Conservation (phyloP, 2,329 filamentous ascomycete species). For the Colletotrichum cuscutae region DNA sequence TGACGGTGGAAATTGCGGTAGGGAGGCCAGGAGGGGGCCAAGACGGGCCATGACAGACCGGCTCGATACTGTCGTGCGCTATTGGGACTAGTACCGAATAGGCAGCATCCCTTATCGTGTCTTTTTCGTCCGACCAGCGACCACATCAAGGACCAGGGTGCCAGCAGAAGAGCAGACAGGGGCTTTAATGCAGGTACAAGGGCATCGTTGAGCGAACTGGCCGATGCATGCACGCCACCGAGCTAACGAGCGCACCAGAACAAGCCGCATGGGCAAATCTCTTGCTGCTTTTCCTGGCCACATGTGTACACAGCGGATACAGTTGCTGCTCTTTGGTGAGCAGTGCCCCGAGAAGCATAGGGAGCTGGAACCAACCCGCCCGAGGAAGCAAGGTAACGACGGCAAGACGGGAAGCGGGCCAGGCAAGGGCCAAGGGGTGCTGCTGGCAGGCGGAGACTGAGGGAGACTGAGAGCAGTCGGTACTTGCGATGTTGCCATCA, state of each 20-base stretch:
- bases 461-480: not conserved
- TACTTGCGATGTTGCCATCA: constrained; percentile 3
- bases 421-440: not conserved
- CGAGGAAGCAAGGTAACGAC: constrained; percentile 7
- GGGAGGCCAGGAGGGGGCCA: constrained; percentile 16
- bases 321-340: not conserved
- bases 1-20: constrained; percentile 33
- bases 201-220: constrained; percentile 22
- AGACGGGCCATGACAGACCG: constrained; percentile 24
- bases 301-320: not conserved
- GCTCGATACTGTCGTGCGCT: not conserved
- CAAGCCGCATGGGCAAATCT: constrained; percentile 24
- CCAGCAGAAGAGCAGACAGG: not conserved
- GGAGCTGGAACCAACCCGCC: constrained; percentile 7
- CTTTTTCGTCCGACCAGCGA: not conserved
- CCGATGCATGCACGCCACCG: constrained; percentile 29
- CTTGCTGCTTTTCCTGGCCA: constrained; percentile 30
- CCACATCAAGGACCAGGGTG: constrained; percentile 1
- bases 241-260: constrained; percentile 10
- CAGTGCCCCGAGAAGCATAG: not conserved
- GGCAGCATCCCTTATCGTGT: constrained; percentile 29
- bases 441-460: not conserved
- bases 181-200: constrained; percentile 34
- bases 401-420: constrained; percentile 13
- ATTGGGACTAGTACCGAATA: constrained; percentile 26